Conservation (phyloP, 2,329 filamentous ascomycete genomes). For the Aspergillus novofumigatus region DNA sequence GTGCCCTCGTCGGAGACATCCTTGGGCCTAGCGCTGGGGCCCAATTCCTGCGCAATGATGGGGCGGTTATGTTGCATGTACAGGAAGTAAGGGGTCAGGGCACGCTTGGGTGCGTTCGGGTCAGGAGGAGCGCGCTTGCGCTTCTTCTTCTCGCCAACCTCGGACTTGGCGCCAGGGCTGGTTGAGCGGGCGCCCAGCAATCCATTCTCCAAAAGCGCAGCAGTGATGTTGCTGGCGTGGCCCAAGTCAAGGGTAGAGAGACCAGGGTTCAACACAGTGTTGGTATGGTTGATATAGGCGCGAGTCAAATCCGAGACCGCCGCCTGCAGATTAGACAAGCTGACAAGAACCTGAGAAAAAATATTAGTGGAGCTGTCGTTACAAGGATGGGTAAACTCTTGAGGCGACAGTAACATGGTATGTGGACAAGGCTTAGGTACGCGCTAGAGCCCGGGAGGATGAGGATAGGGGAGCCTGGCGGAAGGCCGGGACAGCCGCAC, state of each 20-base stretch:
- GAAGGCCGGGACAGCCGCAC: not conserved
- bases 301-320: slow-evolving; percentile 74
- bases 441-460: not conserved
- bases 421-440: not conserved
- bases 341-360: slow-evolving; percentile 62
- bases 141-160: slow-evolving; percentile 72
- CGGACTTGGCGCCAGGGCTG: slow-evolving; percentile 37
- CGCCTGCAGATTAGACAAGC: slow-evolving; percentile 73
- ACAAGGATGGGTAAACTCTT: slow-evolving; percentile 4
- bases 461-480: not conserved
- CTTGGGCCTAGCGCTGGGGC: slow-evolving; percentile 71
- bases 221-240: slow-evolving; percentile 34
- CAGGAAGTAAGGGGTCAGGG: slow-evolving; percentile 89
- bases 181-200: slow-evolving; percentile 36
- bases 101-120: slow-evolving; percentile 91
- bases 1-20: slow-evolving; percentile 86
- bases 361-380: slow-evolving; percentile 21
- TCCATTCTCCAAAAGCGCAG: slow-evolving; percentile 43
- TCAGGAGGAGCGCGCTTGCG: slow-evolving; percentile 83
- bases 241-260: slow-evolving; percentile 51
- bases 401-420: slow-evolving; percentile 2
- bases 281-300: slow-evolving; percentile 85
- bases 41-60: slow-evolving; percentile 75
- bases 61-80: slow-evolving; percentile 86
- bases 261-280: slow-evolving; percentile 69